Conservation (phyloP, 192 early-diverging fungal species). For the Coemansia sp. region DNA sequence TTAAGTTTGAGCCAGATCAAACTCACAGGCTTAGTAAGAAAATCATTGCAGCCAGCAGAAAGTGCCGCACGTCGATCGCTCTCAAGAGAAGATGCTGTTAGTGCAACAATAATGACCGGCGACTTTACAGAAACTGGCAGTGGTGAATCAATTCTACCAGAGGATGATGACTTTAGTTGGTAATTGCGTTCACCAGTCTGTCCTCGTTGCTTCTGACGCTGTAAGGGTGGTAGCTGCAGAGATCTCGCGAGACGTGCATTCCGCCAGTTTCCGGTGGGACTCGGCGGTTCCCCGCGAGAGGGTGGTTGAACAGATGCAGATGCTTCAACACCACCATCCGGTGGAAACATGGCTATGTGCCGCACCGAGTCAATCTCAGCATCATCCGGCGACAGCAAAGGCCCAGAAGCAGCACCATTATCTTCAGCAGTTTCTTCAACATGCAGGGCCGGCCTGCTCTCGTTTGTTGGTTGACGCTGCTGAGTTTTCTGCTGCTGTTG, state of each 20-base stretch:
- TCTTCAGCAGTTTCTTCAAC: background rate
- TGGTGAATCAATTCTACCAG: slow-evolving; percentile 10
- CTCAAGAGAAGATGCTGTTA: slow-evolving; percentile 75
- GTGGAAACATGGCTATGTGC: slow-evolving; percentile 41
- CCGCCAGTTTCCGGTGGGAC: too few species aligned
- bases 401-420: background rate
- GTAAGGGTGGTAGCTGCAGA: slow-evolving; percentile 5
- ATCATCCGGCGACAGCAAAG: slow-evolving; percentile 18
- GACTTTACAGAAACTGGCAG: slow-evolving; percentile 37
- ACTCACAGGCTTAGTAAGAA: slow-evolving; percentile 83
- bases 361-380: slow-evolving; percentile 6
- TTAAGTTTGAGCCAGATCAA: slow-evolving; percentile 81
- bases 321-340: background rate
- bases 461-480: too few species aligned
- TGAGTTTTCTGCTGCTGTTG: too few species aligned
- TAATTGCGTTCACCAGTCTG: background rate
- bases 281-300: too few species aligned
- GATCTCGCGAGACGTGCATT: slow-evolving; percentile 49
- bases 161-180: slow-evolving; percentile 15
- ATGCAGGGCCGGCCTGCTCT: background rate
- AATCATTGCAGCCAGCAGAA: slow-evolving; percentile 87
- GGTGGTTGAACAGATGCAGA: background rate
- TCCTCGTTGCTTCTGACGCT: too few species aligned
- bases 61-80: slow-evolving; percentile 72
- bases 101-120: slow-evolving; percentile 83